Evolutionary conservation across 23 red algal species (phyloP).

Genomic region (Gracilaria vermiculophylla): DNA sequence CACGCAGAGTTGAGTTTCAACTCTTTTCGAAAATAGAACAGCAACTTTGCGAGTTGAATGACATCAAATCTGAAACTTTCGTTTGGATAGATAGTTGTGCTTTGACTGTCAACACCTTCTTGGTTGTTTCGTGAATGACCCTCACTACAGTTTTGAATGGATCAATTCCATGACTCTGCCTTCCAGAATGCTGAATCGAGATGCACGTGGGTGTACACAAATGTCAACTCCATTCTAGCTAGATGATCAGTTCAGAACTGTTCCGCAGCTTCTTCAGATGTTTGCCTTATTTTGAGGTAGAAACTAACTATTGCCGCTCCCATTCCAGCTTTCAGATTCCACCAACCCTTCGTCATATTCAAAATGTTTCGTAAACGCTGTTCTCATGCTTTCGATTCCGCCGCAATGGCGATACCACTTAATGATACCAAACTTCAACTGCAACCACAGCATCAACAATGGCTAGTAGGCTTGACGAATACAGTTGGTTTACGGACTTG

Average conservation of each 20-base stretch:
- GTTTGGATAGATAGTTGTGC: constrained; percentile 69
- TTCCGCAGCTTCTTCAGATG: constrained; percentile 93
- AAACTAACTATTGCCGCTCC: constrained; percentile 59
- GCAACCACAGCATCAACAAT: constrained; percentile 95
- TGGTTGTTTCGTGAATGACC: constrained; percentile 40
- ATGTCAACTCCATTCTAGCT: constrained; percentile 83
- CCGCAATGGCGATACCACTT: constrained; percentile 87
- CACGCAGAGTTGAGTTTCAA: constrained; percentile 94
- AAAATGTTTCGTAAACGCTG: constrained; percentile 69
- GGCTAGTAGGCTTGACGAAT: constrained; percentile 94
- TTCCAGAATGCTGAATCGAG: constrained; percentile 72
- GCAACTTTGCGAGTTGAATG: constrained; percentile 84
- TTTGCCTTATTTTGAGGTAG: constrained; percentile 95
- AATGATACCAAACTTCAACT: constrained; percentile 79
- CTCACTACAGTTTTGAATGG: constrained; percentile 84
- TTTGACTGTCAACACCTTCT: constrained; percentile 27
- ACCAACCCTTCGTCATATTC: constrained; percentile 45
- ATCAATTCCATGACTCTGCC: constrained; percentile 83
- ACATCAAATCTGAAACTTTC: constrained; percentile 93
- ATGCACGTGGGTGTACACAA: constrained; percentile 83
- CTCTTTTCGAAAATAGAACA: constrained; percentile 85
- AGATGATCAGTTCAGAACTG: constrained; percentile 68
- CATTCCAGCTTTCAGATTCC: constrained; percentile 42
- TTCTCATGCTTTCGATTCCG: constrained; percentile 95
- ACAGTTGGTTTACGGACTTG: constrained; percentile 87